Base-by-base conservation (phyloP, 2,329 filamentous ascomycete species). In the Dactylellina leptospora region DNA sequence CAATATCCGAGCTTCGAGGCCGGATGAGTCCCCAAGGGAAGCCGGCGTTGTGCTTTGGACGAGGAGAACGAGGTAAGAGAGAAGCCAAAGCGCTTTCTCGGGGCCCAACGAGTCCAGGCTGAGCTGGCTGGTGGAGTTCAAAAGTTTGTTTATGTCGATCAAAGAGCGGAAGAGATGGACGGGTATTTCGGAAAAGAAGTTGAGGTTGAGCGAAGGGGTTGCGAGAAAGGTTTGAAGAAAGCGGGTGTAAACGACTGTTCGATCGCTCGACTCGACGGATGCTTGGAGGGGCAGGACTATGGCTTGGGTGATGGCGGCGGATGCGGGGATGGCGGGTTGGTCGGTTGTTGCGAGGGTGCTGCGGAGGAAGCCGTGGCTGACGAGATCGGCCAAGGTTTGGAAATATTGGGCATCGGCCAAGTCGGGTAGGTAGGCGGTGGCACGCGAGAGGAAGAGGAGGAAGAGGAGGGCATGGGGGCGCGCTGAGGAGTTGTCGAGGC, bases 321-420 rank as follows among this genome's bases (percentile, higher is more conserved):
- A n/a, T 10, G 18, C 5, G 10, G 33, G n/a, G 3, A 33, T 25
- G 13, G 16, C 20, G 9, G n/a, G 16, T 40, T 16, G 20, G 28
- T 2, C 13, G 11, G 40, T 11, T 11, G 13, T 40, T 40, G 11
- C 36, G 11, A 16, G 10, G 11, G 36, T 5, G 20, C n/a, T 4
- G 13, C 44, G 11, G n/a, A 62, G 33, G 13, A 71, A 47, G 6
- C 30, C 66, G 20, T 38, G 22, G 11, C 16, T 25, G 28, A 71
- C 13, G 20, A 59, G 23, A 1, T 16, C 11, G 10, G 28, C 16
- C 2, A 71, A 25, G n/a, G 33, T 22, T n/a, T 44, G 3, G 25
- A 71, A 71, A n/a, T 71, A 71, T 9, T 50, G 11, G 6, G 44
- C 22, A 45, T 71, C 58, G 13, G 45, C 66, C n/a, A 53, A 48